Percentiles rank a stretch among this genome's conserved stretches.
Evolutionary conservation across 345 rosid species (phyloP).

Genomic region (Pistacia atlantica): DNA sequence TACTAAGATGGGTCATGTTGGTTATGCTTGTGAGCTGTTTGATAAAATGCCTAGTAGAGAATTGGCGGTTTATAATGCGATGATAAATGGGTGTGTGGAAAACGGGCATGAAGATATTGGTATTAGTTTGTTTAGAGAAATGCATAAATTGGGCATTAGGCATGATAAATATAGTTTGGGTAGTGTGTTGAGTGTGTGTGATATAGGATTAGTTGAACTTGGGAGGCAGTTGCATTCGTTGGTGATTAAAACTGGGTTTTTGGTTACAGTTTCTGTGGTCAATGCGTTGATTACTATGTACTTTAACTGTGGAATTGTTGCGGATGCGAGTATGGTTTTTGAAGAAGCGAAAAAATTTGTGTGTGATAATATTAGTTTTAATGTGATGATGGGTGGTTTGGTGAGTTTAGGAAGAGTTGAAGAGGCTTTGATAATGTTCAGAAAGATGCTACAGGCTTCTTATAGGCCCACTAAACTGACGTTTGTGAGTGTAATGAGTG

Average conservation of each 20-base stretch:
- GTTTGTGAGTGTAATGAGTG: constrained; percentile 58
- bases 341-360: constrained; percentile 43
- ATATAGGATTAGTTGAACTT: constrained; percentile 36
- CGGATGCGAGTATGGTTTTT: constrained; percentile 48
- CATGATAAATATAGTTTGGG: constrained; percentile 71
- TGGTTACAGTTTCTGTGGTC: constrained; percentile 46
- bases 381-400: constrained; percentile 76
- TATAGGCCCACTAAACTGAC: constrained; percentile 62
- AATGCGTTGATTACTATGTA: constrained; percentile 74
- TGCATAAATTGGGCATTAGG: constrained; percentile 53
- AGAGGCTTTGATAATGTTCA: constrained; percentile 46
- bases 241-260: constrained; percentile 57
- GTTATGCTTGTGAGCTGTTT: constrained; percentile 56
- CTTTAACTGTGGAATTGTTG: constrained; percentile 41
- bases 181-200: constrained; percentile 63
- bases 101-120: constrained; percentile 46
- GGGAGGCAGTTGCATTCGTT: constrained; percentile 70
- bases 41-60: constrained; percentile 51
- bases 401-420: constrained; percentile 37
- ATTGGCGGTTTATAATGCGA: constrained; percentile 66
- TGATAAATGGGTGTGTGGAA: constrained; percentile 73
- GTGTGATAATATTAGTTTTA: constrained; percentile 59
- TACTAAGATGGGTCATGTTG: constrained; percentile 46
- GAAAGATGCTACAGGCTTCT: constrained; percentile 48
- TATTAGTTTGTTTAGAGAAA: constrained; percentile 52